Base-by-base conservation (phyloP, 1,284 basidiomycete species). In the Omphalotus olearius region DNA sequence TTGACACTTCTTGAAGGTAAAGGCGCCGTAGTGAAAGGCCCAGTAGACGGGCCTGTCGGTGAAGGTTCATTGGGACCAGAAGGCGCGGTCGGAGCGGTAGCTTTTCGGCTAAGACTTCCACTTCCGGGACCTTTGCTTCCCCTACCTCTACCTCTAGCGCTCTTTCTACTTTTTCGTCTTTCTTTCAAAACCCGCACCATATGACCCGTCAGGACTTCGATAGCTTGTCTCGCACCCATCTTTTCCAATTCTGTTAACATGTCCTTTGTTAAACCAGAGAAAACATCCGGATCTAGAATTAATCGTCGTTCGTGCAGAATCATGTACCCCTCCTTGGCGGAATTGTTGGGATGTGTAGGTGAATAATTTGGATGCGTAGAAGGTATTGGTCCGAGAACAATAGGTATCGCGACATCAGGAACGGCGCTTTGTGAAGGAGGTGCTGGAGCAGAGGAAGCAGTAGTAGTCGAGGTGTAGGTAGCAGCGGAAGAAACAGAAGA, bases 141-240 rank as follows among this genome's bases (percentile, higher is more conserved):
- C 37, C 65, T 59, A 6, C 63, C 61, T 20, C 66, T 66, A 37
- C 72, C 74, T 52, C 77, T 75, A 54, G 69, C 74, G 45, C 82
- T 80, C 57, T 83, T 80, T 67, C 76, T 67, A 40, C 72, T 74
- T 52, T 78, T 75, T 54, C 71, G 72, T 58, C 83, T 79, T 68
- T 93, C 90, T 69, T 94, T 94, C 62, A 94, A 72, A 56, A 86
- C 90, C 45, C 85, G 79, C 35, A 93, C 89, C 63, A 95, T 89
- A 62, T 93, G 89, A 1, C 80, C 82, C 59, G 93, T 92, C 45
- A 96, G 70, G 18, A 91, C 85, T 60, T 85, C 82, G 51, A 96
- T 69, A 7, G 93, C 91, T 61, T 88, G 85, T 64, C 88, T 83
- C 1, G 91, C 88, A 3, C 92, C 91, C 61, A 93, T 78, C 38